phyloP scores from a whole-genome alignment of 2,329 filamentous ascomycete species.

The Colletotrichum sp. region DNA sequence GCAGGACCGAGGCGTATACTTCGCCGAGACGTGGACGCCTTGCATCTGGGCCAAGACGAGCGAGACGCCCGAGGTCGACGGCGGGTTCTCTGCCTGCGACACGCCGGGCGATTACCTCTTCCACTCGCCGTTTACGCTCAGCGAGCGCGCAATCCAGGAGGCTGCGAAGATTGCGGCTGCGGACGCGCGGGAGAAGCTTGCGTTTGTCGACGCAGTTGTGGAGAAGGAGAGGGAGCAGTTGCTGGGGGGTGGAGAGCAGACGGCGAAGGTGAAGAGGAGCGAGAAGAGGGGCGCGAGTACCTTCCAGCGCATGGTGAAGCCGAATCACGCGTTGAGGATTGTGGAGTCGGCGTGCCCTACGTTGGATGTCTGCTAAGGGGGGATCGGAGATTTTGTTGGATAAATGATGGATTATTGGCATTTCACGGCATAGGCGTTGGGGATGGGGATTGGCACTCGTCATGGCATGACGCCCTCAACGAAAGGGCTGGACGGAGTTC shows the following conservation, averaged over 20 bases:
- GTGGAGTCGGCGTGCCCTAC: not conserved
- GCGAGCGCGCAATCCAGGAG: slow-evolving; percentile 31
- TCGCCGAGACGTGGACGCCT: slow-evolving; percentile 46
- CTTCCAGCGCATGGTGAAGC: not conserved
- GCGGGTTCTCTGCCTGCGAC: slow-evolving; percentile 36
- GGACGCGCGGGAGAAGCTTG: not conserved
- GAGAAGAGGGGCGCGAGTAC: not conserved
- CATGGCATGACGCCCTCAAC: not conserved
- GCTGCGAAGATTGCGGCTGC: slow-evolving; percentile 4
- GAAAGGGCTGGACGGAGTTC: not conserved
- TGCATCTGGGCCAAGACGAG: slow-evolving; percentile 37
- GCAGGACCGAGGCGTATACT: slow-evolving; percentile 37
- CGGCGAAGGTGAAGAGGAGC: not conserved
- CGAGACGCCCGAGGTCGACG: not conserved
- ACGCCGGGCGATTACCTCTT: slow-evolving; percentile 54
- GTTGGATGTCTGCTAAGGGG: not conserved
- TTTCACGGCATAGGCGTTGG: slow-evolving; percentile 16
- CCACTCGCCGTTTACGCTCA: slow-evolving; percentile 54
- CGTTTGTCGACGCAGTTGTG: not conserved
- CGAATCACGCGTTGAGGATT: not conserved
- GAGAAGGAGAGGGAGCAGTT: not conserved
- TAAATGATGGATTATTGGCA: not conserved
- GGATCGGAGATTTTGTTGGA: not conserved
- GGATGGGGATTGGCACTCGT: not conserved
- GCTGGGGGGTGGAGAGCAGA: not conserved